These are phyloP conservation scores for Citrus sinensis DNA, from an alignment of 345 rosid genomes.

Conservation along the genomic window DVS_A1.0 CM039167.1:3639501-3640000, in stretches of 20 bases:
- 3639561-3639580: constrained; percentile 66
- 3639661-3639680: background rate
- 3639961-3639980: background rate
- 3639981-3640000: background rate
- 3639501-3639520: constrained; percentile 78
- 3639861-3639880: background rate
- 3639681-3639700: background rate
- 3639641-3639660: background rate
- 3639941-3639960: background rate
- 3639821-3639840: background rate
- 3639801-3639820: background rate
- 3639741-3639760: background rate
- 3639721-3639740: background rate
- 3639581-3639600: constrained; percentile 78
- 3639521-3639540: constrained; percentile 62
- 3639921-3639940: background rate
- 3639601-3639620: constrained; percentile 20
- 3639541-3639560: constrained; percentile 62
- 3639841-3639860: background rate
- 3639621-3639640: constrained; percentile 6
- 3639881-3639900: background rate
- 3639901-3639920: background rate
- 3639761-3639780: background rate
- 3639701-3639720: background rate
- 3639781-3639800: background rate